Evolutionary conservation across 345 rosid genomes (phyloP), one percentile per base, ranked within the genome.

Genomic region (Pseudoturritis turrita): DNA sequence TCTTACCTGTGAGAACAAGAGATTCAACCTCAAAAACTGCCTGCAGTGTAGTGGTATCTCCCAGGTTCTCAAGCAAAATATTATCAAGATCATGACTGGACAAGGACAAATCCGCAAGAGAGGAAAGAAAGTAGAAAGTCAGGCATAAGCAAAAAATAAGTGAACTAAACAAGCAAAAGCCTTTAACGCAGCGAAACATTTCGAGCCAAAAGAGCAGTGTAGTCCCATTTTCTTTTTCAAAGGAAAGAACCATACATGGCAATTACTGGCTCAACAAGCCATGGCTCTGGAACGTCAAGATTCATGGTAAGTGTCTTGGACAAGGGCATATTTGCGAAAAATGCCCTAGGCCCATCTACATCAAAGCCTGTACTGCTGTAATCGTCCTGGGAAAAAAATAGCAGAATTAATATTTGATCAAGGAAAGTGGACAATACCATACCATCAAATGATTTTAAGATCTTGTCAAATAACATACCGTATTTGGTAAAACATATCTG

Each of bases 271-370:
- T 96, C 98, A 69, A 89, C 88, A 80, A 96, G 99, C 99, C 99
- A 96, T 47, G 99, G 97, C 78, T 96, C 99, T 44, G 99, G 99
- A 75, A 96, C 99, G 78, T 96, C 99, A 64, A 96, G 94, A 83
- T 96, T 96, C 99, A 96, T 89, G 74, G 99, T 96, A 72, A 96
- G 99, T 15, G 98, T 96, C 77, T 96, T 96, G 41, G 99, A 89
- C 72, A 92, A 75, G 49, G 98, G 99, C 99, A 96, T 96, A 76
- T 92, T 96, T 19, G 97, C 89, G 29, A 96, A 96, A 85, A 86
- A 91, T 18, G 99, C 99, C 81, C 82, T 88, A 19, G 99, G 97
- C 15, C 99, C 99, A 80, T 84, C 81, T 76, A 92, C 84, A 18
- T 88, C 75, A 79, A 73, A 77, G 78, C 84, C 85, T 22, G 75